Percentiles rank a stretch among this genome's conserved stretches.
Conservation (phyloP, 306 rosid genomes). For the Benincasa hispida region DNA sequence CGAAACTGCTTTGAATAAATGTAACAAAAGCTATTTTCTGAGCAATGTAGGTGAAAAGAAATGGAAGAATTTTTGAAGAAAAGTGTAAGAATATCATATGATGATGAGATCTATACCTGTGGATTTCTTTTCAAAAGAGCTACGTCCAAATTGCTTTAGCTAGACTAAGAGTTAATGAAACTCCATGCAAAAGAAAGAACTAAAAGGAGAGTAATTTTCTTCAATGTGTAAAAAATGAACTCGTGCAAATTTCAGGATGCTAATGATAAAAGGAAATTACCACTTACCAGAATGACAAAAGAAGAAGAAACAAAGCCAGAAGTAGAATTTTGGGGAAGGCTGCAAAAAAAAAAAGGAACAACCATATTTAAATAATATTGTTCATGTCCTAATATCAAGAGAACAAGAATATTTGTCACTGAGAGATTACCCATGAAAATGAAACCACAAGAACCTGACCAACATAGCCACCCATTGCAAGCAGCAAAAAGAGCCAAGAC, state of each 20-base stretch:
- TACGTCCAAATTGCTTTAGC: not conserved
- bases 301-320: constrained; percentile 94
- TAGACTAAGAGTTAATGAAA: not conserved
- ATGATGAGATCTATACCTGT: not conserved
- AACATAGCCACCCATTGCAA: constrained; percentile 71
- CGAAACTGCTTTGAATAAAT: not conserved
- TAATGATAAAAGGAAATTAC: constrained; percentile 9
- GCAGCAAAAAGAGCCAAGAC: constrained; percentile 50
- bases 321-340: constrained; percentile 79
- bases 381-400: not conserved
- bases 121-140: not conserved
- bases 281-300: constrained; percentile 84
- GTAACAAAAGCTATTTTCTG: not conserved
- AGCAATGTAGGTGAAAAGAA: not conserved
- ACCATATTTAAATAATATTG: constrained; percentile 21
- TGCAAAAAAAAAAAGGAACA: constrained; percentile 38
- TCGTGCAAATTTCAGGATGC: not conserved
- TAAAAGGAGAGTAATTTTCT: not conserved
- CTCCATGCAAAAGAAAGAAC: not conserved
- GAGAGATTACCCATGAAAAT: constrained; percentile 66
- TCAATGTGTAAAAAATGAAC: not conserved
- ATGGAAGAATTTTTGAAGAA: not conserved
- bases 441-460: constrained; percentile 86
- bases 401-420: not conserved
- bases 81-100: not conserved